Conservation (phyloP, 441 rosid species). For the Mallotus repandus region DNA sequence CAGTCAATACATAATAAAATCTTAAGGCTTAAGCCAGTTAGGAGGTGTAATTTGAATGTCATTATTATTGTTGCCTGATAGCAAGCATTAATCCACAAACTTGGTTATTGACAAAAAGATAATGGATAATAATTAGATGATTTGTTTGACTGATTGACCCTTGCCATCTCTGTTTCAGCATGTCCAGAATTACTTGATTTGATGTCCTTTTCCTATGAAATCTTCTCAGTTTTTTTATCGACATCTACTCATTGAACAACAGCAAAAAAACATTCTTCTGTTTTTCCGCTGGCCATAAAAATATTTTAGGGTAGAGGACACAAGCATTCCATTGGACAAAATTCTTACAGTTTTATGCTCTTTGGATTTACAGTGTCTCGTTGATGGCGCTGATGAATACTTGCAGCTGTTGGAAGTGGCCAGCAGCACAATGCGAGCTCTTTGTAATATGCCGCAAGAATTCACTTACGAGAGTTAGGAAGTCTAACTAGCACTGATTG, state of each 20-base stretch:
- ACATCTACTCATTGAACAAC: not conserved
- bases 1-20: not conserved
- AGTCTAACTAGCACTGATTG: not conserved
- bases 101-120: not conserved
- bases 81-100: not conserved
- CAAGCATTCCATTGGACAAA: not conserved
- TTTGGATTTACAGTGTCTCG: constrained; percentile 55
- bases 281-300: not conserved
- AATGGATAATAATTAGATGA: not conserved
- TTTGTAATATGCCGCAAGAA: constrained; percentile 65
- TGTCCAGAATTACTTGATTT: not conserved
- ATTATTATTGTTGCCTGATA: not conserved
- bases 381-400: constrained; percentile 96
- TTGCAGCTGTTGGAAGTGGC: constrained; percentile 82
- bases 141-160: not conserved
- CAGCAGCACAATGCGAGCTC: constrained; percentile 60
- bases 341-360: constrained; percentile 9
- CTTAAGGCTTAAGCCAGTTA: constrained; percentile 10
- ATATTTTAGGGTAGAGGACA: not conserved
- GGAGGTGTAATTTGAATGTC: not conserved
- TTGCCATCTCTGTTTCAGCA: not conserved
- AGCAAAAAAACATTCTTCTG: not conserved
- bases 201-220: no score
- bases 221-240: no score
- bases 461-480: constrained; percentile 40